Base-by-base conservation (phyloP, 2,329 filamentous ascomycete species). In the Talaromyces sp. region DNA sequence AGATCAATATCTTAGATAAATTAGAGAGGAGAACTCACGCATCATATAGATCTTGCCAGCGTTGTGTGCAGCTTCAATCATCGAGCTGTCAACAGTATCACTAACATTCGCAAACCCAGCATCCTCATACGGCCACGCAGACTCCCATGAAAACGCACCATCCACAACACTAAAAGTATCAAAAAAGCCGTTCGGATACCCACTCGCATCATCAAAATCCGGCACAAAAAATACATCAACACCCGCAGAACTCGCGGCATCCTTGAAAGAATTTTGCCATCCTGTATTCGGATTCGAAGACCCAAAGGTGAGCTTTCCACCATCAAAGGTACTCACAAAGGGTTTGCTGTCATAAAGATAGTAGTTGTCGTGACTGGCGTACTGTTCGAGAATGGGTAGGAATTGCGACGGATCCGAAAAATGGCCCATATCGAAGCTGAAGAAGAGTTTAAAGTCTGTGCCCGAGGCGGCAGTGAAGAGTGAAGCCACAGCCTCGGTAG, bases 31-130 rank as follows among this genome's bases (percentile, higher is more conserved):
- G 11, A 19, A 66, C 63, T 72, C 68, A 61, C 75, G 71, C 74
- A 80, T 78, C 70, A 80, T 76, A 70, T 79, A 79, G 8, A 73
- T 67, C 64, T 79, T 80, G n/a, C 63, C 60, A 6, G 70, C 68
- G 0, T 68, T 66, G 39, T 72, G 66, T 0, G 77, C 76, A 14
- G 71, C 72, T 7, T 65, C 65, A n/a, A 75, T 70, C 59, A 71
- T 74, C 0, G 70, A 68, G 10, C 66, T 24, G 63, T 80, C 78
- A 4, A 73, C 70, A 19, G 62, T 66, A 6, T 68, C 68, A 6
- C 70, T 70, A 11, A 79, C 73, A 24, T 70, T 68, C n/a, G 66
- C 68, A 16, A 70, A 69, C 1, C 72, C 72, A 1, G 67, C 65
- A 37, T 60, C 58, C 0, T 66, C 60, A 19, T 49, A 37, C 1